Evolutionary conservation across 352 stramenopile species (phyloP).

Genomic region (Pythium rishiriense): DNA sequence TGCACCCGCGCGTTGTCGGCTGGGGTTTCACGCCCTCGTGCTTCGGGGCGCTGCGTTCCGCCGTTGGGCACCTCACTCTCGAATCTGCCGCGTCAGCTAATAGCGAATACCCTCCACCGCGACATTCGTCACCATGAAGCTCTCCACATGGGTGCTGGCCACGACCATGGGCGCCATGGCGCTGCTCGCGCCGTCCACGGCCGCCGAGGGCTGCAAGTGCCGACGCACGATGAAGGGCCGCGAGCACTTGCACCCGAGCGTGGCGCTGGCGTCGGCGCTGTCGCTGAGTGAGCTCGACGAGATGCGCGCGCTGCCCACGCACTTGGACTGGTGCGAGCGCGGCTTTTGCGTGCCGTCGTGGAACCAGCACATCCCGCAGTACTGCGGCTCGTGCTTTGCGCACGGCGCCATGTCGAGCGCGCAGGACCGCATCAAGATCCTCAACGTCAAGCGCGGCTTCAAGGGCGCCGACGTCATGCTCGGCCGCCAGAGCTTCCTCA

Average conservation of each 20-base stretch:
- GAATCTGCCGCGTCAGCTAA: not conserved
- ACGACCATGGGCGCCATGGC: not conserved
- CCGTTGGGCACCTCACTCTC: not conserved
- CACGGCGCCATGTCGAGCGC: conserved; percentile 75
- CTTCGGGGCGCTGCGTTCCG: too few species aligned
- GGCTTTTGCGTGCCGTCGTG: conserved; percentile 80
- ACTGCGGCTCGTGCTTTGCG: conserved; percentile 86
- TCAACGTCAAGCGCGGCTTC: conserved; percentile 62
- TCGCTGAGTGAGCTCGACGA: conserved; percentile 27
- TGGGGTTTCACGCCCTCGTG: not conserved
- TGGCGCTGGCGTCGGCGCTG: conserved; percentile 31
- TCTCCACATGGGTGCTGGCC: conserved; percentile 4
- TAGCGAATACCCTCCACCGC: not conserved
- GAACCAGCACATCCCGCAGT: conserved; percentile 86
- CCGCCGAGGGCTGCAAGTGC: conserved; percentile 40
- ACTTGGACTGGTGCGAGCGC: conserved; percentile 91
- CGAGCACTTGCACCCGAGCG: conserved; percentile 51
- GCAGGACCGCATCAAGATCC: conserved; percentile 85
- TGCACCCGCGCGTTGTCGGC: too few species aligned
- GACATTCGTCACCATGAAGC: conserved; percentile 9
- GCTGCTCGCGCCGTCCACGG: not conserved
- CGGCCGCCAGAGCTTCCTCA: conserved; percentile 77
- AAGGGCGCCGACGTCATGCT: conserved; percentile 76
- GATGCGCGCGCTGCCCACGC: conserved; percentile 41
- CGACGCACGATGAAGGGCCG: conserved; percentile 76